These are phyloP conservation scores for Leccinum insigne DNA, from an alignment of 1,284 basidiomycete genomes.

Conservation along the genomic window DNA sequence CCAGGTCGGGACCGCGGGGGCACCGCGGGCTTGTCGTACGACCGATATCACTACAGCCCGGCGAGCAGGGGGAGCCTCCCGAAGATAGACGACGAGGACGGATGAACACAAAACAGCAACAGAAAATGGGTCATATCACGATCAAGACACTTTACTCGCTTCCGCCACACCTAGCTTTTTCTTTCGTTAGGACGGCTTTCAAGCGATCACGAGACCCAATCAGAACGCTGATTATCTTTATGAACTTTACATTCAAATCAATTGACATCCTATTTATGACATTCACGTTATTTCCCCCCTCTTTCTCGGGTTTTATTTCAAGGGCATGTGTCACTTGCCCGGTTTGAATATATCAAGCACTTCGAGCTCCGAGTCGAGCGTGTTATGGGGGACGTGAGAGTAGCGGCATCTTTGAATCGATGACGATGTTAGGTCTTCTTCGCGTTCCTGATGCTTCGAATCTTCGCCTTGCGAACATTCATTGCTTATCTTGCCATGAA, in stretches of 20 bases:
- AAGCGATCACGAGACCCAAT: conserved; percentile 7
- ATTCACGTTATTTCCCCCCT: conserved; percentile 14
- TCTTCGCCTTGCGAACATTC: neutral
- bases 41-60: conserved; percentile 20
- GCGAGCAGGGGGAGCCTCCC: conserved; percentile 18
- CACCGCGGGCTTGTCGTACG: conserved; percentile 10
- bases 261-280: conserved; percentile 29
- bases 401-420: neutral
- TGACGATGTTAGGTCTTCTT: neutral
- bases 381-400: conserved; percentile 12
- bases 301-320: neutral
- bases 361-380: neutral
- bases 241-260: conserved; percentile 14
- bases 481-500: neutral
- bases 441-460: neutral
- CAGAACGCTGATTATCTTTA: conserved; percentile 26
- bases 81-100: conserved; percentile 7
- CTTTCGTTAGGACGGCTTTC: neutral
- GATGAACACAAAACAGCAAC: conserved; percentile 4
- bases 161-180: neutral
- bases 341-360: neutral
- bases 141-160: neutral
- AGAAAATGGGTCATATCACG: neutral
- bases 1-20: neutral
- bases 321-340: neutral